Conservation (phyloP, 495 filamentous ascomycete genomes). For the Glutinoglossum americanum region DNA sequence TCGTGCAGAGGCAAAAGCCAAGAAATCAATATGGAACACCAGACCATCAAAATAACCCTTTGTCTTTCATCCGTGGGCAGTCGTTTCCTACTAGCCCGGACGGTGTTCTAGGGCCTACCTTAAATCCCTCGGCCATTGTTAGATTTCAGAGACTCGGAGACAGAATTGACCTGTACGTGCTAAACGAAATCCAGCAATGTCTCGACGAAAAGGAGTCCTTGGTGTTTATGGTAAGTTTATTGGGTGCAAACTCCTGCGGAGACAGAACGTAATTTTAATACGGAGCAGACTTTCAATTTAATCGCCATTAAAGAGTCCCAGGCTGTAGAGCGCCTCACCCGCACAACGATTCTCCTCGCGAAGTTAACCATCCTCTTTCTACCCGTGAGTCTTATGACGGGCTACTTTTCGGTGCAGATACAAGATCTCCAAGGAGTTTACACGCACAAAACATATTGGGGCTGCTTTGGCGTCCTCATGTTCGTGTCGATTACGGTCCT, state of each 20-base stretch:
- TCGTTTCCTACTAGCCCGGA: too few species aligned
- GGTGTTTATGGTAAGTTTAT: slow-evolving; percentile 32
- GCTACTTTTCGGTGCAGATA: slow-evolving; percentile 62
- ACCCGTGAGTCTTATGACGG: slow-evolving; percentile 63
- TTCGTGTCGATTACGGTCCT: slow-evolving; percentile 38
- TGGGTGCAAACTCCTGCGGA: neutral
- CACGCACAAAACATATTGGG: slow-evolving; percentile 46
- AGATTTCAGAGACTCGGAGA: slow-evolving; percentile 61
- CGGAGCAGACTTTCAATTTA: slow-evolving; percentile 58
- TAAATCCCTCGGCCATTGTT: slow-evolving; percentile 42
- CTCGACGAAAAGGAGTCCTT: slow-evolving; percentile 58
- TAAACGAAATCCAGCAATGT: slow-evolving; percentile 64
- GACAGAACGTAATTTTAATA: slow-evolving; percentile 7
- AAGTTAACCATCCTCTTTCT: slow-evolving; percentile 73
- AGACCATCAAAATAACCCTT: too few species aligned
- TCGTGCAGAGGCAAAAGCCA: slow-evolving; percentile 33
- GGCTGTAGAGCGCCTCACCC: slow-evolving; percentile 54
- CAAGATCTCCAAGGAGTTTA: slow-evolving; percentile 34
- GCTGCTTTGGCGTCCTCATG: slow-evolving; percentile 45
- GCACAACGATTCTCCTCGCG: slow-evolving; percentile 61
- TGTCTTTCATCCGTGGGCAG: too few species aligned
- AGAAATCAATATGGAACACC: slow-evolving; percentile 9
- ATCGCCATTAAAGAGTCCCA: slow-evolving; percentile 68
- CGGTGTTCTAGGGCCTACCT: slow-evolving; percentile 26
- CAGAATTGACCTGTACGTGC: slow-evolving; percentile 53